These are phyloP conservation scores for Starmerella apicola DNA, from an alignment of 805 yeast genomes.

Conservation along the genomic window DNA sequence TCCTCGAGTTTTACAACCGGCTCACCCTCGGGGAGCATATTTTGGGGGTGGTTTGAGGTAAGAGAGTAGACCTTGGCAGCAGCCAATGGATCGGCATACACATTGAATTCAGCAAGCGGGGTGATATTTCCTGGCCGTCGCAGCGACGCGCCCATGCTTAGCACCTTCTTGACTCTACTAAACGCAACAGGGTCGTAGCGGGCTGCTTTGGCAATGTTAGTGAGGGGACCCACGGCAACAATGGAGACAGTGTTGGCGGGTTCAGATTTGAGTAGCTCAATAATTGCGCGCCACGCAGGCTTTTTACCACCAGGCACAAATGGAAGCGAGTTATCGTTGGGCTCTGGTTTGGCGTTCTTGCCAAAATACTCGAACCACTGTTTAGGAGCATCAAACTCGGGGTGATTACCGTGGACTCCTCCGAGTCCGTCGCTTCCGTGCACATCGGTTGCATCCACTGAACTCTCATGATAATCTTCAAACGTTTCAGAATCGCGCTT, in stretches of 20 bases:
- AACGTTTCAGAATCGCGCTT: too few relatives aligned
- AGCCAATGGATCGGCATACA: constrained; percentile 32
- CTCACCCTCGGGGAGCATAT: constrained; percentile 24
- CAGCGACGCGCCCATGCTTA: constrained; percentile 33
- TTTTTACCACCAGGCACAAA: constrained; percentile 23
- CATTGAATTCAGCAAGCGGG: constrained; percentile 34
- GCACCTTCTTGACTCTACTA: constrained; percentile 27
- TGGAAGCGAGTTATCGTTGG: constrained; percentile 18
- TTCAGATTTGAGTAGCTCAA: constrained; percentile 27
- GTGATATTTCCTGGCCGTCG: constrained; percentile 30
- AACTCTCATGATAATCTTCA: constrained; percentile 1
- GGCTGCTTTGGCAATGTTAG: constrained; percentile 33
- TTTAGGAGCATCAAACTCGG: constrained; percentile 27
- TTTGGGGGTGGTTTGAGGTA: constrained; percentile 23
- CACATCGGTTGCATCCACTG: constrained; percentile 29
- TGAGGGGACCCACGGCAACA: constrained; percentile 31
- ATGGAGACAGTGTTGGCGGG: constrained; percentile 30
- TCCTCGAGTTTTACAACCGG: constrained; percentile 11
- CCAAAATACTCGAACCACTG: constrained; percentile 24
- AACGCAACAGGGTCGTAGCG: constrained; percentile 29
- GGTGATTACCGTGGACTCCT: constrained; percentile 28
- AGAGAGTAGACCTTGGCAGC: constrained; percentile 30
- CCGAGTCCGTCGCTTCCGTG: constrained; percentile 34
- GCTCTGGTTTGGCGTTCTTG: constrained; percentile 3
- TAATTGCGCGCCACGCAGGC: constrained; percentile 28